phyloP scores from a whole-genome alignment of 2,329 filamentous ascomycete species.

The Kalmusia sp. region DNA sequence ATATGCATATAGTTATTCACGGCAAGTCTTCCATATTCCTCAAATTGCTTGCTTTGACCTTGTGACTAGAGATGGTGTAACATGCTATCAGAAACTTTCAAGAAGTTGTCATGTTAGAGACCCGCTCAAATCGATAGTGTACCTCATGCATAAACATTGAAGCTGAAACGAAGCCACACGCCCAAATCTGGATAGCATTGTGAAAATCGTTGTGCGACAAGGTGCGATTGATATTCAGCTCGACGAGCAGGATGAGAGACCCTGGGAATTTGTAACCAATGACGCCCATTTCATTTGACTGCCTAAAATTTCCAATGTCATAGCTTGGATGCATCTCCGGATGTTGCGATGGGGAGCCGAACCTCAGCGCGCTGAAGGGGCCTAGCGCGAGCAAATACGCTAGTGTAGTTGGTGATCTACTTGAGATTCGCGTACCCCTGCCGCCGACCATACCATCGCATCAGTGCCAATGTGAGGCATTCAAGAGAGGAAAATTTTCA shows the following conservation, averaged over 20 bases:
- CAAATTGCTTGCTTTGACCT: neutral
- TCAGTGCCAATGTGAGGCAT: no score
- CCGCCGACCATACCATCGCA: no score
- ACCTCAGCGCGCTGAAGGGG: neutral
- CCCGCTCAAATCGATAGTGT: neutral
- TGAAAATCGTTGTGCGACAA: neutral
- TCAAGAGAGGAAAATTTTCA: slow-evolving; percentile 54
- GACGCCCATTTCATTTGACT: neutral
- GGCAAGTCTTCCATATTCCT: neutral
- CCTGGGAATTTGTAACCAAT: neutral
- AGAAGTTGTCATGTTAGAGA: neutral
- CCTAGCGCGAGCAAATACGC: neutral
- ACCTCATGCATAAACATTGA: neutral
- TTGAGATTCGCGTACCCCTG: neutral
- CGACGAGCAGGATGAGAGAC: no score
- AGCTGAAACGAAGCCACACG: neutral
- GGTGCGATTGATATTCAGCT: no score
- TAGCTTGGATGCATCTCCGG: neutral
- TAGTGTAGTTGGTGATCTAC: slow-evolving; percentile 7
- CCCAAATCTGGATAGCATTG: neutral
- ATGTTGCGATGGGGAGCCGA: slow-evolving; percentile 13
- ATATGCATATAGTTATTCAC: neutral
- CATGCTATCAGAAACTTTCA: neutral
- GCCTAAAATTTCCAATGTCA: neutral
- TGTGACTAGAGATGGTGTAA: neutral